Evolutionary conservation across 2,329 filamentous ascomycete genomes (phyloP), one percentile per base, ranked within the genome.

Genomic region (Macroventuria anomochaeta): DNA sequence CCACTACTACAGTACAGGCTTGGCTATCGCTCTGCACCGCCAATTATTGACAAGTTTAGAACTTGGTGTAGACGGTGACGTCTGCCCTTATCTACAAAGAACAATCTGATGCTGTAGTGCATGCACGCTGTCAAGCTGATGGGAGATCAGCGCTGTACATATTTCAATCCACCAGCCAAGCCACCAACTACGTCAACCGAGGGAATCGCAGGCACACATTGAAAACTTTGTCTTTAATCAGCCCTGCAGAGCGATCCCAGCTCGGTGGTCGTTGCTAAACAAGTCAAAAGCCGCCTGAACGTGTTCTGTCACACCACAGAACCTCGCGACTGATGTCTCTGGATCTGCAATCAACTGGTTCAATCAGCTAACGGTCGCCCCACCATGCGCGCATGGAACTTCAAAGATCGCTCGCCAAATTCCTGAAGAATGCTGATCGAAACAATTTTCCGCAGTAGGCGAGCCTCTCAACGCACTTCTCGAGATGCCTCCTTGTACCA

Each of bases 131-230:
- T 48, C 44, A 47, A 60, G 53, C 61, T 60, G 47, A 53, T 61
- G 54, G 52, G 52, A 58, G 58, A 64, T 64, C 61, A 44, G 53
- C 58, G 50, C 18, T 29, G n/a, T 12, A n/a, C 37, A 28, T 23
- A 11, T 42, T 43, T 11, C 37, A 38, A 41, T 44, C 32, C 33
- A 50, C 37, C 26, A 29, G 34, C 46, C 32, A 36, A 41, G 43
- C 25, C 39, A 57, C 59, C 57, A 58, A 59, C 39, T 61, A 68
- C 65, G 63, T 68, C 62, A 65, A 65, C 56, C 43, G 59, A 62
- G 46, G 32, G 46, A 42, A 37, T 37, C 7, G 28, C 29, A 18
- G 6, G 26, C 11, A 21, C 18, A 8, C 18, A 8, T 36, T 34
- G 13, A 26, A 12, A 13, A 39, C n/a, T 18, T 10, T 25, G n/a